phyloP scores from a whole-genome alignment of 345 rosid genomes.

The Syzygium aromaticum region DNA sequence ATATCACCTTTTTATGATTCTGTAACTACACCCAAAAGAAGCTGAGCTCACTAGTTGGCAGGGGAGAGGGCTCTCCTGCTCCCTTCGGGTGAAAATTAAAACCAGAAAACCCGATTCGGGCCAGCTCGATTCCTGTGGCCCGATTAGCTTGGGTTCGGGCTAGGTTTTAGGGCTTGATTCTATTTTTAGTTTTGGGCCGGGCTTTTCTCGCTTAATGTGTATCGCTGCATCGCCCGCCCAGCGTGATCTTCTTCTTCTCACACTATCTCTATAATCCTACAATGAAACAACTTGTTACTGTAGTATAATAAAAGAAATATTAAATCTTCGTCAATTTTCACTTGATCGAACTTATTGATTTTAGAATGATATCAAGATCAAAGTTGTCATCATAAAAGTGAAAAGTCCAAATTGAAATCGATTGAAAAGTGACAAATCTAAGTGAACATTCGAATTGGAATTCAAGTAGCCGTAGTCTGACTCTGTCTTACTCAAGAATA shows the following conservation, averaged over 20 bases:
- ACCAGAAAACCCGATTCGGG: not conserved
- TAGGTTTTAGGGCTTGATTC: not conserved
- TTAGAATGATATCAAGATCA: not conserved
- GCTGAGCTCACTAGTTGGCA: not conserved
- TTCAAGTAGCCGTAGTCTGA: not conserved
- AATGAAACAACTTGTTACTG: not conserved
- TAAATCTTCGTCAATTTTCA: not conserved
- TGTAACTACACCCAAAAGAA: not conserved
- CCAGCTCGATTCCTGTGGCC: fast-evolving
- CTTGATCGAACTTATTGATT: not conserved
- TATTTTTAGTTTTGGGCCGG: not conserved
- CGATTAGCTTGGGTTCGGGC: too few species aligned
- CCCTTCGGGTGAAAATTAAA: not conserved
- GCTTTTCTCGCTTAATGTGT: not conserved
- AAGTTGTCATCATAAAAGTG: not conserved
- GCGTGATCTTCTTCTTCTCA: not conserved
- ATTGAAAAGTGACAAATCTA: not conserved
- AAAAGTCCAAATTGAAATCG: not conserved
- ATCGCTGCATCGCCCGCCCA: not conserved
- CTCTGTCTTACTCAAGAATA: not conserved
- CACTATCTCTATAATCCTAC: not conserved
- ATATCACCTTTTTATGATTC: not conserved
- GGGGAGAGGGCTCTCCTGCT: not conserved
- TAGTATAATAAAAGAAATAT: not conserved
- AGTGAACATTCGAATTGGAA: too few species aligned